Conservation (phyloP, 768 basidiomycete genomes). For the Hortiboletus campestris region DNA sequence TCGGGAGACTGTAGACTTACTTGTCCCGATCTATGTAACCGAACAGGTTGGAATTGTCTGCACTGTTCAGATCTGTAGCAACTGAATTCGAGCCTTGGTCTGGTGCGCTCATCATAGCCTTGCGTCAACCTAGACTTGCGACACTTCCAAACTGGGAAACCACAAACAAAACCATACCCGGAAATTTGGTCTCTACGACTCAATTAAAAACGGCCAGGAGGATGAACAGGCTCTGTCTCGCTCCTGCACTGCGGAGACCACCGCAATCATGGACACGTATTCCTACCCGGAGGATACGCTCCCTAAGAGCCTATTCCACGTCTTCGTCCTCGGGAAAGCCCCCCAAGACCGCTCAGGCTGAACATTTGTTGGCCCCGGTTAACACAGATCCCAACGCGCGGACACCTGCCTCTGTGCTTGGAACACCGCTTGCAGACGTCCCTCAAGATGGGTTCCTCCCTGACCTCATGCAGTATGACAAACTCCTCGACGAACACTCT, state of each 20-base stretch:
- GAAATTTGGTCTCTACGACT: constrained; percentile 13
- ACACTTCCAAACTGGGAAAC: constrained; percentile 15
- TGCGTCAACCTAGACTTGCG: neutral
- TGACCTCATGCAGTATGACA: constrained; percentile 61
- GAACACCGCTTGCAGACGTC: constrained; percentile 18
- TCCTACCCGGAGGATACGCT: neutral
- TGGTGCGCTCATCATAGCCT: constrained; percentile 9
- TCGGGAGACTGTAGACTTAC: constrained; percentile 35
- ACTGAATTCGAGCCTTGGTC: constrained; percentile 39
- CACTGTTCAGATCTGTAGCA: constrained; percentile 43
- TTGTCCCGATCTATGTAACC: constrained; percentile 63
- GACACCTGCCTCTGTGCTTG: constrained; percentile 6
- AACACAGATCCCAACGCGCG: neutral
- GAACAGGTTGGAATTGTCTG: constrained; percentile 56
- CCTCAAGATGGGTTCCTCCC: constrained; percentile 41
- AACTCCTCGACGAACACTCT: constrained; percentile 60
- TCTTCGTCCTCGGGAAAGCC: constrained; percentile 9
- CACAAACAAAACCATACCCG: constrained; percentile 19
- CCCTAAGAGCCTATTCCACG: constrained; percentile 18
- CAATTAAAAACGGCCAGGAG: neutral
- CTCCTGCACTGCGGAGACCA: constrained; percentile 12
- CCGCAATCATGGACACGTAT: constrained; percentile 3
- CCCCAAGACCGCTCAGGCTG: neutral
- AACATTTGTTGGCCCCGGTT: constrained; percentile 2
- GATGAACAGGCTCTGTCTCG: constrained; percentile 30